Percentiles rank a stretch among this genome's conserved stretches.
phyloP scores from a whole-genome alignment of 495 filamentous ascomycete genomes.

The Penicillium angulare region DNA sequence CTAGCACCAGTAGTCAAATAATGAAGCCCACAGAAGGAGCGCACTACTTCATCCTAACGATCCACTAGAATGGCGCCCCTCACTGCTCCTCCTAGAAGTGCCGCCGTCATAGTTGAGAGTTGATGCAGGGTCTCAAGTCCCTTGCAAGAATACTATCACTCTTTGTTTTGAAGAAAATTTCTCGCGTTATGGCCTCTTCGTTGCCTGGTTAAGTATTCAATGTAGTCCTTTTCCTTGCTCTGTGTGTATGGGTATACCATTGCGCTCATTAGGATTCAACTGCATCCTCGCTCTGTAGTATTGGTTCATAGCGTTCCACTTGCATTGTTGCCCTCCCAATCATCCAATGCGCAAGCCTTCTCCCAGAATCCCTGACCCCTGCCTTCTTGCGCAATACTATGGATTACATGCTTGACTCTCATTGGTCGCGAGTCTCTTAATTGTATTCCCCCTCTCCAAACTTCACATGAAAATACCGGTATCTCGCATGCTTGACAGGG shows the following conservation, averaged over 20 bases:
- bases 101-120: slow-evolving; percentile 1
- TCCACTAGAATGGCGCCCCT: slow-evolving; percentile 1
- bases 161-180: too few relatives aligned
- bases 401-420: not conserved
- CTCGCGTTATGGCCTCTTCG: too few relatives aligned
- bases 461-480: slow-evolving; percentile 27
- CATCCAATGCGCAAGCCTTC: slow-evolving; percentile 7
- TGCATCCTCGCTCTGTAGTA: not conserved
- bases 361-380: slow-evolving; percentile 17
- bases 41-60: not conserved
- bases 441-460: not conserved
- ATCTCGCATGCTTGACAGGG: slow-evolving; percentile 28
- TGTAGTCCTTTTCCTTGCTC: too few relatives aligned
- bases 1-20: too few relatives aligned
- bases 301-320: not conserved
- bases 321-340: slow-evolving; percentile 6
- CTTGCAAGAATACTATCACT: slow-evolving; percentile 20
- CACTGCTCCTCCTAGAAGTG: not conserved
- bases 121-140: slow-evolving; percentile 21
- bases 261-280: too few relatives aligned
- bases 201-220: too few relatives aligned
- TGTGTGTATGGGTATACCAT: too few relatives aligned
- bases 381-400: slow-evolving; percentile 12
- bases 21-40: too few relatives aligned
- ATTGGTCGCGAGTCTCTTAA: slow-evolving; percentile 9